These are phyloP conservation scores for Acer saccharum DNA, from an alignment of 345 rosid genomes.

Conservation along the genomic window DNA sequence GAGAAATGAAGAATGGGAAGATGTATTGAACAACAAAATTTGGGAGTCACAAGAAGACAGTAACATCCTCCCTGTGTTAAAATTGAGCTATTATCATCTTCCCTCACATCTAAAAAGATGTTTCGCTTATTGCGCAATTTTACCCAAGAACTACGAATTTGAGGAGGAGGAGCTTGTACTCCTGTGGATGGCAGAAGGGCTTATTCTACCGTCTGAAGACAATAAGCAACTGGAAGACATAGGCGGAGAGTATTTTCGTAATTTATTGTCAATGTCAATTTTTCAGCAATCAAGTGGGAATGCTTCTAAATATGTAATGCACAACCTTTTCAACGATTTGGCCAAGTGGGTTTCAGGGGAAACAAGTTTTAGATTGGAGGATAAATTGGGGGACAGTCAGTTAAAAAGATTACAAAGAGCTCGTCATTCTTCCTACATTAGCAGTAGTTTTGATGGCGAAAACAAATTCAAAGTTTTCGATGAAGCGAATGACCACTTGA, in stretches of 20 bases:
- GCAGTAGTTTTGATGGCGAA: background rate
- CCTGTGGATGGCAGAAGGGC: conserved; percentile 30
- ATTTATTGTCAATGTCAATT: conserved; percentile 11
- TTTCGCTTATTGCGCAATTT: conserved; percentile 24
- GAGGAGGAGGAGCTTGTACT: background rate
- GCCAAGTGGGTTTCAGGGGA: background rate
- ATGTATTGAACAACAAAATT: too few species aligned
- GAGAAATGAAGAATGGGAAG: too few species aligned
- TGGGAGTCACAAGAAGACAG: too few species aligned
- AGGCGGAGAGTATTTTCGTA: background rate
- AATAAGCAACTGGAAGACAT: background rate
- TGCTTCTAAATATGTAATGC: conserved; percentile 11
- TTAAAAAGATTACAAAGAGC: background rate
- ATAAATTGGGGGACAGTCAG: background rate
- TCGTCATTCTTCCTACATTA: background rate
- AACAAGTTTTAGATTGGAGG: background rate
- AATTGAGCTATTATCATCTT: conserved; percentile 4
- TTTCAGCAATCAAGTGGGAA: background rate
- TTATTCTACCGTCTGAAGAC: background rate
- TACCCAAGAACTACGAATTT: background rate
- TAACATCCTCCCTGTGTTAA: background rate
- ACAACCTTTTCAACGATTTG: conserved; percentile 23
- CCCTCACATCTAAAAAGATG: conserved; percentile 30
- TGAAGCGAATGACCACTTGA: background rate
- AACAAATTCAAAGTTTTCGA: background rate